phyloP scores from a whole-genome alignment of 2,329 filamentous ascomycete species.

The Metarhizium brunneum region DNA sequence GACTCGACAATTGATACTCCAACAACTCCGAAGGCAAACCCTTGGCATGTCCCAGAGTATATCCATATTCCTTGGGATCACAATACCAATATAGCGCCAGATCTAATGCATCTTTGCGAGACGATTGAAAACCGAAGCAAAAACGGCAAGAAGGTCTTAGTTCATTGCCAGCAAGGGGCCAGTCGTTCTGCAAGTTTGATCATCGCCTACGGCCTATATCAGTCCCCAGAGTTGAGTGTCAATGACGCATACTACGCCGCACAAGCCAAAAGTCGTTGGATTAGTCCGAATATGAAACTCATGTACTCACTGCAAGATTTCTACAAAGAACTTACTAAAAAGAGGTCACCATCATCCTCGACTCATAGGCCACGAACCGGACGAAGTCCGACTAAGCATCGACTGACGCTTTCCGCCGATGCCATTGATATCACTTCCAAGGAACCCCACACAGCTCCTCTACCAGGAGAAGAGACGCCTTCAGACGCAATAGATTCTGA shows the following conservation, averaged over 20 bases:
- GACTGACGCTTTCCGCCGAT: slow-evolving; percentile 50
- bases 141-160: slow-evolving; percentile 67
- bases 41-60: slow-evolving; percentile 59
- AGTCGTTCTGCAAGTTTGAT: slow-evolving; percentile 79
- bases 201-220: slow-evolving; percentile 76
- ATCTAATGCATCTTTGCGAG: slow-evolving; percentile 67
- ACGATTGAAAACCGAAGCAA: slow-evolving; percentile 63
- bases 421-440: slow-evolving; percentile 42
- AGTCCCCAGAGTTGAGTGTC: slow-evolving; percentile 65
- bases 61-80: slow-evolving; percentile 85
- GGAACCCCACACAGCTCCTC: slow-evolving; percentile 51
- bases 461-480: slow-evolving; percentile 45
- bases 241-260: slow-evolving; percentile 78
- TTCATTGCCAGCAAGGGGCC: slow-evolving; percentile 81
- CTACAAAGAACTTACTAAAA: slow-evolving; percentile 51
- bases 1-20: slow-evolving; percentile 35
- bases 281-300: slow-evolving; percentile 84
- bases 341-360: slow-evolving; percentile 33
- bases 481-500: slow-evolving; percentile 28
- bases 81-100: slow-evolving; percentile 75
- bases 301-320: slow-evolving; percentile 87
- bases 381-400: slow-evolving; percentile 50
- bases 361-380: slow-evolving; percentile 40
- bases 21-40: slow-evolving; percentile 43
- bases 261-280: slow-evolving; percentile 76